Percentiles rank a stretch among this genome's conserved stretches.
phyloP scores from a whole-genome alignment of 129 eudicot genomes.

The Scalesia atractyloides region DNA sequence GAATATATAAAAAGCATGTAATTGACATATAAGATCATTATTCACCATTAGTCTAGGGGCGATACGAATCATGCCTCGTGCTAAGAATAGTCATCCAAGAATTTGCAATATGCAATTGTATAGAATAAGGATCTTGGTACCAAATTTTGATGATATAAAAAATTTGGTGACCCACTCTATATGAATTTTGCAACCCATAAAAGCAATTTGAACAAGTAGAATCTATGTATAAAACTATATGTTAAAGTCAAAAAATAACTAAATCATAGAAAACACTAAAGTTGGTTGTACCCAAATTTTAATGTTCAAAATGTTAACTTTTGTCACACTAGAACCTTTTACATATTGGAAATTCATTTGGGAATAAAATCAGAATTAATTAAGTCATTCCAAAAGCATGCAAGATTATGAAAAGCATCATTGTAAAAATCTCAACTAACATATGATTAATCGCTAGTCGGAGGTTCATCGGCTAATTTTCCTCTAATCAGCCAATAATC shows the following conservation, averaged over 20 bases:
- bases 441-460: too few relatives aligned
- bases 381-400: neutral
- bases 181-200: conserved; percentile 8
- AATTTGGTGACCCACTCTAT: conserved; percentile 49
- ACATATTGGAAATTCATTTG: neutral
- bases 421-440: too few relatives aligned
- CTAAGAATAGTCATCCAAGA: conserved; percentile 9
- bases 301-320: neutral
- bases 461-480: too few relatives aligned
- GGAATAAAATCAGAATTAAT: neutral
- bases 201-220: conserved; percentile 22
- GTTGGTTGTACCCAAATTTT: conserved; percentile 18
- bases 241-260: conserved; percentile 5
- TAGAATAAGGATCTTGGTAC: conserved; percentile 38
- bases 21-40: conserved; percentile 28
- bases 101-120: conserved; percentile 10
- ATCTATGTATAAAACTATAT: neutral
- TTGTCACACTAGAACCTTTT: conserved; percentile 22
- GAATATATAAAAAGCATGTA: conserved; percentile 24
- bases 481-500: too few relatives aligned
- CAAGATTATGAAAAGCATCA: neutral
- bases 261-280: neutral
- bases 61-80: neutral
- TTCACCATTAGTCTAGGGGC: too few relatives aligned
- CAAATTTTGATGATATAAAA: conserved; percentile 31